phyloP scores from a whole-genome alignment of 2,329 filamentous ascomycete species.

The Fusarium decemcellulare region DNA sequence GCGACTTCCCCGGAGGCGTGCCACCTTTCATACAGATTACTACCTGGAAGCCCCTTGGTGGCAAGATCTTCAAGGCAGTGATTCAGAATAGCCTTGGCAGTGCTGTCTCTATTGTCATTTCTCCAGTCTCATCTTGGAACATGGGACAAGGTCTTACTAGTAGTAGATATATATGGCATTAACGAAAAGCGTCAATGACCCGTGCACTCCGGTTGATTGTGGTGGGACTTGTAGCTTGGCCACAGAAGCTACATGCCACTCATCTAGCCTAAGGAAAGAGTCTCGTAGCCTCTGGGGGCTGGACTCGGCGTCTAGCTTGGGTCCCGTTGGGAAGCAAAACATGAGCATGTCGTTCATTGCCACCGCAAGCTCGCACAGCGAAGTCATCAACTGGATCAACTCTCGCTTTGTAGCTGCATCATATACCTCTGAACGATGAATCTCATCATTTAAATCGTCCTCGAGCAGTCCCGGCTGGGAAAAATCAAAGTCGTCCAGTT shows the following conservation, averaged over 20 bases:
- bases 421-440: slow-evolving; percentile 60
- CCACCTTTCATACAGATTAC: slow-evolving; percentile 11
- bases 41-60: not conserved
- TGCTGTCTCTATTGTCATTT: not conserved
- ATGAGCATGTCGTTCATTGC: slow-evolving; percentile 10
- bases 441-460: slow-evolving; percentile 60
- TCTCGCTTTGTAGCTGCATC: slow-evolving; percentile 58
- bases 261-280: slow-evolving; percentile 1
- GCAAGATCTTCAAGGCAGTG: slow-evolving; percentile 1
- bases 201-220: not conserved
- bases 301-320: not conserved
- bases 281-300: not conserved
- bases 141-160: not conserved
- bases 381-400: slow-evolving; percentile 46
- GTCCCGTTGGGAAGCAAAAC: not conserved
- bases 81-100: slow-evolving; percentile 11
- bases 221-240: not conserved
- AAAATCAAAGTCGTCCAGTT: slow-evolving; percentile 58
- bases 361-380: slow-evolving; percentile 19
- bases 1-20: slow-evolving; percentile 8
- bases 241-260: slow-evolving; percentile 12
- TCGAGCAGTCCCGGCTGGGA: slow-evolving; percentile 50
- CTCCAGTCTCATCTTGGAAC: not conserved
- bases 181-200: slow-evolving; percentile 10
- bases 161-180: slow-evolving; percentile 18